Evolutionary conservation across 768 basidiomycete species (phyloP), one percentile per base, ranked within the genome.

Genomic region (Cyclocybe cylindracea): DNA sequence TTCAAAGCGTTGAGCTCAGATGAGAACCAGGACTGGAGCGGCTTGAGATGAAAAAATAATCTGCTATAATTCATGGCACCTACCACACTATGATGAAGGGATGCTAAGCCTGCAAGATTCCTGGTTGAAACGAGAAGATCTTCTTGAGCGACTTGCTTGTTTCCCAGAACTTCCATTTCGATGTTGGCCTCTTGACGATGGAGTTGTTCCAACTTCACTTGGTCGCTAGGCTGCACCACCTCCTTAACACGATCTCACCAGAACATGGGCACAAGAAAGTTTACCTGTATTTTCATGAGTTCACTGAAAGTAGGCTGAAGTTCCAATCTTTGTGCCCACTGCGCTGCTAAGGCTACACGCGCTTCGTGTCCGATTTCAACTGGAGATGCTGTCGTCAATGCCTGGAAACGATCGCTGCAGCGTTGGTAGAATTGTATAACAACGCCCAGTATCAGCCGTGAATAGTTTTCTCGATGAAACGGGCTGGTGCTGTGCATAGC

Each of bases 351-450:
- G n/a, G 81, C 73, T 18, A 89, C 57, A 42, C 73, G 68, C 46
- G 80, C 65, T 51, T 82, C 82, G 34, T 67, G 67, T 7, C 69
- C 73, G 11, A 61, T 38, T 13, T 70, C 73, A n/a, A 57, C 58
- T 33, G 64, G 61, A 16, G 62, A 58, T 2, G 68, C 56, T 3
- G 82, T 75, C 10, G 89, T 86, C 33, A 91, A 72, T 62, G 83
- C 81, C 55, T 93, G 88, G 66, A 92, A 97, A 36, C 86, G 80
- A 61, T 94, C 88, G 58, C 91, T 93, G 59, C 94, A 98, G 24
- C 89, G 84, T 64, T 97, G 93, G 61, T 98, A 97, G 65, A 96
- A 97, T 67, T 97, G 94, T 37, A 96, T 93, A 51, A 98, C 89
- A 48, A 98, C 89, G 11, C 89, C 87, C 32, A 98, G 81, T 51